A percentile compares a stretch with the other conserved stretches of the same genome.
Conservation (phyloP, 495 filamentous ascomycete genomes). For the Podospora bellae-mahoneyi region DNA sequence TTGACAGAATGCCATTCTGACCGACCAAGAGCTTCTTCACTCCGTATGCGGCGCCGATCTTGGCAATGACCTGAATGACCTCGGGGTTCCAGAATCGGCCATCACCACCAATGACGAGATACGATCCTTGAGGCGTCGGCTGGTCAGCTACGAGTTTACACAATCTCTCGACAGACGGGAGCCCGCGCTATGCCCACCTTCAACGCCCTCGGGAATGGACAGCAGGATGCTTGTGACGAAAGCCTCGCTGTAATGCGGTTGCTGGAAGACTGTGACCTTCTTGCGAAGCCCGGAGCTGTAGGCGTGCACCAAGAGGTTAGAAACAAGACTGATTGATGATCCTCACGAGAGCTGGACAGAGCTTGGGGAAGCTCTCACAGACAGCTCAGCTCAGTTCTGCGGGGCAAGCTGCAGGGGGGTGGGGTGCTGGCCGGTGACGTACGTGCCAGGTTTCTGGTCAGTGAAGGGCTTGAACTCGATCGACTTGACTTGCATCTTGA, state of each 20-base stretch:
- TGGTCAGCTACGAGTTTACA: not conserved
- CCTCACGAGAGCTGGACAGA: constrained; percentile 5
- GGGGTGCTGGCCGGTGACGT: constrained; percentile 46
- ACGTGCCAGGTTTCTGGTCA: constrained; percentile 99
- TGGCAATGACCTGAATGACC: constrained; percentile 92
- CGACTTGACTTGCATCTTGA: constrained; percentile 66
- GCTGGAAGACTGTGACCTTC: constrained; percentile 96
- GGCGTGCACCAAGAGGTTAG: not conserved
- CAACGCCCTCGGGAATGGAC: constrained; percentile 90
- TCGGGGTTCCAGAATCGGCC: constrained; percentile 96
- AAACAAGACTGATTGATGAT: constrained; percentile 5
- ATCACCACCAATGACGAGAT: constrained; percentile 96
- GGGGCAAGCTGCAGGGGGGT: constrained; percentile 28
- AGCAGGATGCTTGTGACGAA: constrained; percentile 91
- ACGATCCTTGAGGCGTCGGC: constrained; percentile 51
- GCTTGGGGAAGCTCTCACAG: constrained; percentile 19
- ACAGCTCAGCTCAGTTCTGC: constrained; percentile 32
- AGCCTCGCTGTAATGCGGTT: constrained; percentile 90
- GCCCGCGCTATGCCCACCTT: constrained; percentile 40
- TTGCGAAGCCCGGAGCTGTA: constrained; percentile 91
- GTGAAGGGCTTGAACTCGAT: constrained; percentile 75
- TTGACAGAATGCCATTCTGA: constrained; percentile 93
- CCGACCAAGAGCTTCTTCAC: constrained; percentile 98
- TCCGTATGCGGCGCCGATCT: constrained; percentile 94
- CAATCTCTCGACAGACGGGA: not conserved